These are phyloP conservation scores for Neotropicomus parvogracilis DNA, from an alignment of 1,284 basidiomycete species.

Conservation along the genomic window DNA sequence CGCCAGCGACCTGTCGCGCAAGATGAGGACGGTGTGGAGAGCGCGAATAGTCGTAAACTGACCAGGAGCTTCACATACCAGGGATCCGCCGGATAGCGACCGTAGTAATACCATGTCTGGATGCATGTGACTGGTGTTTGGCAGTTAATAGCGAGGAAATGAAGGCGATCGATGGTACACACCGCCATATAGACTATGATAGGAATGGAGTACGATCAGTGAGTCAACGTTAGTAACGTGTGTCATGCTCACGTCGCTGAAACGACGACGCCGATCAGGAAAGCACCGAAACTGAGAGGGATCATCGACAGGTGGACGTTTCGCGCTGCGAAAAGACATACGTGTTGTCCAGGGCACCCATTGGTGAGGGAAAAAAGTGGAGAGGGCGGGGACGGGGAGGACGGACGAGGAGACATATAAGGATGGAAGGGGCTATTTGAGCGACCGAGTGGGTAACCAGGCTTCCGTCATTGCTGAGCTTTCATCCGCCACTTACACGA, in stretches of 20 bases:
- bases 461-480: conserved; percentile 28
- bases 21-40: background rate
- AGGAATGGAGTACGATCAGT: background rate
- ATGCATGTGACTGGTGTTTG: conserved; percentile 48
- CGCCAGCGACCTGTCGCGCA: conserved; percentile 42
- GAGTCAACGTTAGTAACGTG: conserved; percentile 4
- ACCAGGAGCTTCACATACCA: conserved; percentile 50
- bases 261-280: conserved; percentile 50
- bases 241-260: conserved; percentile 43
- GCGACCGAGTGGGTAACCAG: conserved; percentile 17
- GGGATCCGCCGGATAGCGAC: conserved; percentile 44
- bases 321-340: conserved; percentile 9
- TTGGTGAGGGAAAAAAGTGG: conserved; percentile 3
- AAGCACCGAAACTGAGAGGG: conserved; percentile 45
- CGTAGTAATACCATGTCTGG: conserved; percentile 58
- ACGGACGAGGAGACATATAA: conserved; percentile 6
- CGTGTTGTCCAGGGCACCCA: conserved; percentile 27
- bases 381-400: background rate
- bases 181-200: conserved; percentile 52
- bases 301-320: background rate
- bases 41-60: background rate
- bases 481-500: conserved; percentile 27
- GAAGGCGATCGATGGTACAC: conserved; percentile 9
- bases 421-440: conserved; percentile 22
- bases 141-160: background rate